Percentiles rank a stretch among this genome's conserved stretches.
These are phyloP conservation scores for Yamadazyma songkhlaensis DNA, from an alignment of 1,139 yeast genomes.

Conservation along the genomic window DNA sequence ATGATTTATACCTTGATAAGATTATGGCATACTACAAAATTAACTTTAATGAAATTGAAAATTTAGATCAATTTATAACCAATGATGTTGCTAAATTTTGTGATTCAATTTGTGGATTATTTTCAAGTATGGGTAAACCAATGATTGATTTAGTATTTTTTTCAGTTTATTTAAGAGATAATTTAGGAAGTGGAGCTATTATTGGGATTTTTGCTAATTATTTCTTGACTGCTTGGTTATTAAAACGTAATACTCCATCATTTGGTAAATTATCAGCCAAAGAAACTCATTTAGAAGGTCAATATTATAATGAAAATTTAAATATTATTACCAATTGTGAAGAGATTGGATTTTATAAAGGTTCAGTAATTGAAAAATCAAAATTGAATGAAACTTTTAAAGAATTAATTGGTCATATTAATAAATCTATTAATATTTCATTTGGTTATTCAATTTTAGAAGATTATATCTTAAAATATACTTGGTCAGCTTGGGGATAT, in stretches of 20 bases:
- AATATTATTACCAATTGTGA: conserved; percentile 86
- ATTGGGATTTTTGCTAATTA: conserved; percentile 80
- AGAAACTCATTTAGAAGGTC: conserved; percentile 82
- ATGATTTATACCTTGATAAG: conserved; percentile 83
- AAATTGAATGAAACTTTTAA: conserved; percentile 62
- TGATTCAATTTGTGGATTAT: conserved; percentile 77
- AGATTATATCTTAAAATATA: conserved; percentile 83
- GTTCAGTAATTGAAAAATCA: conserved; percentile 74
- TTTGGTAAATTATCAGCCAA: conserved; percentile 77
- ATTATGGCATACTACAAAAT: conserved; percentile 81
- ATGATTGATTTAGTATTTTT: conserved; percentile 85
- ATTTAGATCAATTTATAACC: conserved; percentile 76
- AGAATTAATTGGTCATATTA: conserved; percentile 46
- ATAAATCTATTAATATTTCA: conserved; percentile 48
- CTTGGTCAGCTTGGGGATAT: conserved; percentile 95
- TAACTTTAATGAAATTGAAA: conserved; percentile 33
- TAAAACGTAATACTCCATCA: conserved; percentile 76
- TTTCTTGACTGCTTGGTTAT: conserved; percentile 71
- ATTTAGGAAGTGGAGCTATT: conserved; percentile 82
- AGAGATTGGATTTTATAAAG: conserved; percentile 93
- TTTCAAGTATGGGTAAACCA: conserved; percentile 90
- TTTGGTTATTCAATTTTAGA: conserved; percentile 70
- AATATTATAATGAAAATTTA: conserved; percentile 82
- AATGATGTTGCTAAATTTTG: conserved; percentile 82
- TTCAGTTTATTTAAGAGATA: conserved; percentile 78